Evolutionary conservation across 768 basidiomycete species (phyloP), one percentile per base, ranked within the genome.

Genomic region (Boletus huronensis): DNA sequence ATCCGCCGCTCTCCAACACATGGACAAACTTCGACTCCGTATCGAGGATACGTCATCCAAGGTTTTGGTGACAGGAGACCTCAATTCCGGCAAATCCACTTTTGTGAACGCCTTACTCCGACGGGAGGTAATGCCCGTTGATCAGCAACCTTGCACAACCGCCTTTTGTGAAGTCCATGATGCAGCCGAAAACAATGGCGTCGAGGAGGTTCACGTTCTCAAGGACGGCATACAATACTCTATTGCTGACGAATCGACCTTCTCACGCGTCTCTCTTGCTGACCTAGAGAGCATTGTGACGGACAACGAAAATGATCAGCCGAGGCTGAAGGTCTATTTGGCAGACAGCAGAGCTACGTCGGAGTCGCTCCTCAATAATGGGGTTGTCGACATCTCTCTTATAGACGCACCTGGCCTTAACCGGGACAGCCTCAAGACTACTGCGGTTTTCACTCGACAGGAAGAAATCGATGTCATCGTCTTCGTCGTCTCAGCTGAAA

Each of bases 371-470:
- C 80, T 97, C 52, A 91, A 90, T 77, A 98, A 96, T 66, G 94
- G 94, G 55, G 85, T 97, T 50, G 93, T 97, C 65, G 92, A 97
- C 69, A 98, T 98, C 64, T 95, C 95, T 11, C 89, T 98, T 64
- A 98, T 98, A 69, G 97, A 99, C 62, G 96, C 95, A 0, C 97
- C 97, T 3, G 97, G 97, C 50, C 84, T 99, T 49, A 99, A 99
- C 72, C 86, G 93, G 44, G 97, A 99, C 72, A 91, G 86, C 55
- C 65, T 94, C 66, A 89, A 96, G 75, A 99, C 97, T 1, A 99
- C 96, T 3, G 91, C 93, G 7, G 77, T 97, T 48, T 98, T 99
- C 62, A 83, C 95, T 32, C 90, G 93, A 17, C 97, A 98, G 71
- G 90, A 95, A 66, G 95, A 98, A 73, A 98, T 99, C 42, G 97